Evolutionary conservation across 306 rosid species (phyloP).

Genomic region (Potentilla sterilis): DNA sequence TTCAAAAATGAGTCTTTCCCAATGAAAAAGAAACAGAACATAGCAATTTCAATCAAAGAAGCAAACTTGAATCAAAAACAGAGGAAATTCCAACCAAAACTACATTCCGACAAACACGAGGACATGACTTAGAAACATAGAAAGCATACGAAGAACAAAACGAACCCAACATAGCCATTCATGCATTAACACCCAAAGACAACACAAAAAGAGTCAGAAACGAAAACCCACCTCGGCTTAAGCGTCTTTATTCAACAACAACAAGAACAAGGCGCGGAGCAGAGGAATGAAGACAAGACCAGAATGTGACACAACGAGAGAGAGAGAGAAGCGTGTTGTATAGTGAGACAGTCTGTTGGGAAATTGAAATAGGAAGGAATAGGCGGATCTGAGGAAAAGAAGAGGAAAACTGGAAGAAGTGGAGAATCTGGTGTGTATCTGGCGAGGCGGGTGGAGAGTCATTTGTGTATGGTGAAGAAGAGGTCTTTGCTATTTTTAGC

Average conservation of each 20-base stretch:
- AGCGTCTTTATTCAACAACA: not conserved
- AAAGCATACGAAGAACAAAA: not conserved
- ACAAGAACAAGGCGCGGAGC: slow-evolving; percentile 11
- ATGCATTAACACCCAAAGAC: slow-evolving; percentile 1
- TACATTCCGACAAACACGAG: not conserved
- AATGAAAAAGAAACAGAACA: not conserved
- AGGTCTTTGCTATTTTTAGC: slow-evolving; percentile 24
- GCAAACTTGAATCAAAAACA: not conserved
- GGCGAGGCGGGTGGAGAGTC: slow-evolving; percentile 28
- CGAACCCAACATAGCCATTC: not conserved
- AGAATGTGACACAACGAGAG: slow-evolving; percentile 22
- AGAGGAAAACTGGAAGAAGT: slow-evolving; percentile 17
- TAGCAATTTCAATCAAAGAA: not conserved
- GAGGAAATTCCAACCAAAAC: not conserved
- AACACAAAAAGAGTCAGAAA: not conserved
- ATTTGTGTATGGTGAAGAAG: slow-evolving; percentile 65
- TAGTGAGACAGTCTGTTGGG: slow-evolving; percentile 10
- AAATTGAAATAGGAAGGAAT: not conserved
- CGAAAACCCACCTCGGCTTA: slow-evolving; percentile 23
- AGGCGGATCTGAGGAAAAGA: slow-evolving; percentile 6
- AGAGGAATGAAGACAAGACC: slow-evolving; percentile 19
- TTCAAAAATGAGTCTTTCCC: not conserved
- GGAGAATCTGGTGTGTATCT: too few relatives aligned
- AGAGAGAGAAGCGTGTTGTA: slow-evolving; percentile 23
- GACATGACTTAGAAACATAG: not conserved